Evolutionary conservation across 352 stramenopile genomes (phyloP).

Genomic region (Pythium plurisporium): DNA sequence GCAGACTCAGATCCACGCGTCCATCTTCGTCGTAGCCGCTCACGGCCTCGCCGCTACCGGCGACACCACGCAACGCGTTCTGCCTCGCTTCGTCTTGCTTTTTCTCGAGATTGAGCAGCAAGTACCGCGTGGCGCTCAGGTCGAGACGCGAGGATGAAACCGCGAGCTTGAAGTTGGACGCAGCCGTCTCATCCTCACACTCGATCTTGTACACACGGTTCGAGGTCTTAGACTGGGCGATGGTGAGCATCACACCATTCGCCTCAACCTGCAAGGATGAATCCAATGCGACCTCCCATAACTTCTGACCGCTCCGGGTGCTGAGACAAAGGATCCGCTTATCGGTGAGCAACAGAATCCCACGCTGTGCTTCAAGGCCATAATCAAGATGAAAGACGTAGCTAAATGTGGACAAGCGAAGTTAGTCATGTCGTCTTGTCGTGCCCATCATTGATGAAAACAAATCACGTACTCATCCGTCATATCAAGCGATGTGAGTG

Average conservation of each 20-base stretch:
- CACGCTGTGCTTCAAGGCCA: slow-evolving; percentile 53
- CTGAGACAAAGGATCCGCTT: slow-evolving; percentile 80
- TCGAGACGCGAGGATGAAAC: slow-evolving; percentile 73
- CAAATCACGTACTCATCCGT: slow-evolving; percentile 66
- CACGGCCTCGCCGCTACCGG: slow-evolving; percentile 3
- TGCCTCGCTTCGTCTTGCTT: slow-evolving; percentile 66
- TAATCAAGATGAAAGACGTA: slow-evolving; percentile 86
- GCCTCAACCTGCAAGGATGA: slow-evolving; percentile 64
- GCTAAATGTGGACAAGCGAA: slow-evolving; percentile 25
- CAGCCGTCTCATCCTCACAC: slow-evolving; percentile 53
- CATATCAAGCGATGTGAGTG: slow-evolving; percentile 69
- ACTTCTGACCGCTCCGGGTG: slow-evolving; percentile 62
- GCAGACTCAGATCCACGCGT: slow-evolving; percentile 63
- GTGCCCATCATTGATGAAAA: background rate
- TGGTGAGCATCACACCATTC: slow-evolving; percentile 34
- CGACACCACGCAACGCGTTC: slow-evolving; percentile 18
- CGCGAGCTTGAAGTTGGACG: slow-evolving; percentile 73
- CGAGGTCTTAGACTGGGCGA: slow-evolving; percentile 41
- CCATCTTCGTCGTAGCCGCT: slow-evolving; percentile 50
- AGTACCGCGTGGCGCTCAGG: slow-evolving; percentile 66
- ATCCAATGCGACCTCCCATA: slow-evolving; percentile 81
- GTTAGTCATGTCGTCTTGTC: background rate
- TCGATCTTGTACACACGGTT: slow-evolving; percentile 65
- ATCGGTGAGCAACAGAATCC: slow-evolving; percentile 74
- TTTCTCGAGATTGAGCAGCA: slow-evolving; percentile 81